These are phyloP conservation scores for Haberlea rhodopensis DNA, from an alignment of 257 asterid species.

Conservation along the genomic window DNA sequence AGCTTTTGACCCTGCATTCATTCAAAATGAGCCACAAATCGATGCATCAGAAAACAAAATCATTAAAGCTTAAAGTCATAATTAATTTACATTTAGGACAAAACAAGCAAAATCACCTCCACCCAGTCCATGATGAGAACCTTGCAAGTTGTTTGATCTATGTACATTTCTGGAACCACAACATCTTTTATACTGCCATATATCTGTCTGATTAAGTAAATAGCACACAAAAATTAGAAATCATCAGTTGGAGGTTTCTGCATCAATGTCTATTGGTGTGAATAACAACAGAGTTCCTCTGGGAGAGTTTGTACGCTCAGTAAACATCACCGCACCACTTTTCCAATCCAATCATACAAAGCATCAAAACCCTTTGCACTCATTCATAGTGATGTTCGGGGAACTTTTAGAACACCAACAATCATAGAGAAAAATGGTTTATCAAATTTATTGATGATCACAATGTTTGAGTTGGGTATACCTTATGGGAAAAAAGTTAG, in stretches of 20 bases:
- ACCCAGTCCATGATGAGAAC: conserved; percentile 93
- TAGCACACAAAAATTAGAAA: conserved; percentile 26
- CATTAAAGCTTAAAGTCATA: neutral
- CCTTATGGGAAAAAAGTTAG: too few species aligned
- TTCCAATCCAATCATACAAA: too few species aligned
- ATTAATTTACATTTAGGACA: conserved; percentile 10
- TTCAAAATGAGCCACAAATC: conserved; percentile 25
- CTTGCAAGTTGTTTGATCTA: conserved; percentile 72
- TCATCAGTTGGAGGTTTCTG: conserved; percentile 2
- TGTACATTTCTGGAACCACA: conserved; percentile 80
- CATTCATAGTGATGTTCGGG: too few species aligned
- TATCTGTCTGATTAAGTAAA: conserved; percentile 56
- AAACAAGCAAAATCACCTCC: conserved; percentile 58
- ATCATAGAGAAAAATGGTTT: too few species aligned
- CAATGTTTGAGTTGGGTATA: too few species aligned
- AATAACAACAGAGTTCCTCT: too few species aligned
- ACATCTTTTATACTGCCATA: conserved; percentile 83
- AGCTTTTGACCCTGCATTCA: conserved; percentile 80
- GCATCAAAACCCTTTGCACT: too few species aligned
- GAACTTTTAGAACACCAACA: too few species aligned
- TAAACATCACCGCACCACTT: too few species aligned
- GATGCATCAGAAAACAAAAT: conserved; percentile 9
- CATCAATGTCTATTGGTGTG: too few species aligned
- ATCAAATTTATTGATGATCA: too few species aligned
- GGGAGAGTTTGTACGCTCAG: too few species aligned